phyloP scores from a whole-genome alignment of 805 yeast genomes.

The Lachancea cidri region DNA sequence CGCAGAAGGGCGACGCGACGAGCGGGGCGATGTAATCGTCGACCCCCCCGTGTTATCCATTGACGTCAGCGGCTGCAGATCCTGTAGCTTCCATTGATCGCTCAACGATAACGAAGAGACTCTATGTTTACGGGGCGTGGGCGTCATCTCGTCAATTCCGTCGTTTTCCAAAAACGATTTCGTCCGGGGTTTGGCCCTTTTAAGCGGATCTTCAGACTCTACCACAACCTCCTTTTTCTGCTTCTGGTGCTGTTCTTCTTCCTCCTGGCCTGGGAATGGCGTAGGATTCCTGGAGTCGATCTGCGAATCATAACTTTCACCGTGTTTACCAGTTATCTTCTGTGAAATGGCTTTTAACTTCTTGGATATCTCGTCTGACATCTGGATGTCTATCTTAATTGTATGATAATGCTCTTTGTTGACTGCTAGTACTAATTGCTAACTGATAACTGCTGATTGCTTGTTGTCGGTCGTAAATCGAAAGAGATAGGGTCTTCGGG shows the following conservation, averaged over 20 bases:
- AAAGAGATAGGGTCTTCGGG: not conserved
- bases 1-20: conserved; percentile 10
- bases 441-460: not conserved
- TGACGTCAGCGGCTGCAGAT: conserved; percentile 26
- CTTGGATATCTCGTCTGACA: conserved; percentile 15
- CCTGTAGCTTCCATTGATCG: conserved; percentile 53
- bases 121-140: conserved; percentile 54
- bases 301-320: conserved; percentile 1
- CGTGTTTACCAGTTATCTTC: conserved; percentile 8
- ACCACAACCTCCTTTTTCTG: conserved; percentile 3
- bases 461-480: not conserved
- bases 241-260: not conserved
- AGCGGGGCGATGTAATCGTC: conserved; percentile 2
- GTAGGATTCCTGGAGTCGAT: conserved; percentile 12
- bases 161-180: conserved; percentile 63
- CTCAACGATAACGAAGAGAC: conserved; percentile 64
- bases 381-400: not conserved
- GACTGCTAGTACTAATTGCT: not conserved
- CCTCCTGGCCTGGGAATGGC: conserved; percentile 10
- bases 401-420: not conserved
- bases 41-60: conserved; percentile 13
- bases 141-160: conserved; percentile 63
- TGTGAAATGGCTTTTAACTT: conserved; percentile 13
- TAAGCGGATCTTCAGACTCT: conserved; percentile 5
- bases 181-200: conserved; percentile 21